phyloP scores from a whole-genome alignment of 257 asterid genomes.

The Nicotiana otophora region DNA sequence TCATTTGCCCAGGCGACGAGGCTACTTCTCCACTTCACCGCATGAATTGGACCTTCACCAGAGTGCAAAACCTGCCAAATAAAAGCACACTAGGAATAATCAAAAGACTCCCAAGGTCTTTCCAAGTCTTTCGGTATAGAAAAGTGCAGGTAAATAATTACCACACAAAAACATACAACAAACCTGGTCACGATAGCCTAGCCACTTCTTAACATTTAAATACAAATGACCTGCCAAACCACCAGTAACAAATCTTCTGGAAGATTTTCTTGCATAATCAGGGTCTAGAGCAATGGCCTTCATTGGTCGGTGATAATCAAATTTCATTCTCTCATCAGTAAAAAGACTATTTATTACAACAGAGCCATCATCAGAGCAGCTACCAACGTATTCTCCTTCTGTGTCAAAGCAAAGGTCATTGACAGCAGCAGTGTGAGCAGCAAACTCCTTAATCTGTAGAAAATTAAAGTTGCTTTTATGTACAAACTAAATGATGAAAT shows the following conservation, averaged over 20 bases:
- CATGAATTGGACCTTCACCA: conserved; percentile 98
- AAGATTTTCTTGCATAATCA: conserved; percentile 78
- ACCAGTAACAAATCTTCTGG: conserved; percentile 93
- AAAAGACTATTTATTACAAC: conserved; percentile 89
- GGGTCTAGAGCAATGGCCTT: conserved; percentile 97
- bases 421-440: conserved; percentile 84
- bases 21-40: conserved; percentile 87
- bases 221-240: conserved; percentile 95
- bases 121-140: conserved; percentile 14
- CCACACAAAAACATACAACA: conserved; percentile 22
- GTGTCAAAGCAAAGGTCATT: conserved; percentile 88
- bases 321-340: conserved; percentile 81
- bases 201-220: conserved; percentile 86
- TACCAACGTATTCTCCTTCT: conserved; percentile 96
- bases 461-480: background rate
- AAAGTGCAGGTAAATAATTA: conserved; percentile 8
- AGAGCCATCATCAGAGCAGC: conserved; percentile 99
- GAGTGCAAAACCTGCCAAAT: conserved; percentile 82
- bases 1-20: conserved; percentile 99
- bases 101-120: conserved; percentile 13
- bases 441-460: conserved; percentile 82
- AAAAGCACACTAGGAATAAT: conserved; percentile 14
- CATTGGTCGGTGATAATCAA: conserved; percentile 97
- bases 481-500: background rate
- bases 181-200: conserved; percentile 97